Evolutionary conservation across 2,329 filamentous ascomycete genomes (phyloP).

Genomic region (Gremmenia infestans): DNA sequence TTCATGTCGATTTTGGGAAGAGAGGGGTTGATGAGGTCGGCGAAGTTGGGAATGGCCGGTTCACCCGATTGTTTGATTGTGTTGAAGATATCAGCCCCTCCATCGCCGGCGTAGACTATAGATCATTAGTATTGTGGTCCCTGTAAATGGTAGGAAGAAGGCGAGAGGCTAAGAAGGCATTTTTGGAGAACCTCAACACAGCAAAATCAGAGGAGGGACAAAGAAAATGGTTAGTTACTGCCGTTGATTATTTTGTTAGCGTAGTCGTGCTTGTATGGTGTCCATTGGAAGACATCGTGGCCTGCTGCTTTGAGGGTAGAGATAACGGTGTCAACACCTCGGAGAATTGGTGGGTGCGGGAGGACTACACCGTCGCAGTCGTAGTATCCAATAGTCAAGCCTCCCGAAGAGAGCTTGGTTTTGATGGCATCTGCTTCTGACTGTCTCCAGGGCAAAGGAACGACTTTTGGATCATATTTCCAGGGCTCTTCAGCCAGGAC

Average conservation of each 20-base stretch:
- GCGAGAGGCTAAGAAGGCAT: too few species aligned
- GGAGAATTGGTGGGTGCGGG: constrained; percentile 34
- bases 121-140: too few species aligned
- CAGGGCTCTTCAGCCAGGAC: constrained; percentile 32
- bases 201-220: too few species aligned
- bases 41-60: constrained; percentile 34
- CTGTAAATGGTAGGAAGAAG: too few species aligned
- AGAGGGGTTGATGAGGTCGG: constrained; percentile 17
- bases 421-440: constrained; percentile 28
- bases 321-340: constrained; percentile 30
- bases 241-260: constrained; percentile 23
- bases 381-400: constrained; percentile 34
- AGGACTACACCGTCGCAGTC: constrained; percentile 32
- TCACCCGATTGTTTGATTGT: constrained; percentile 29
- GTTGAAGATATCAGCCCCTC: constrained; percentile 20
- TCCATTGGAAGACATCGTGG: constrained; percentile 33
- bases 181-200: too few species aligned
- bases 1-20: constrained; percentile 22
- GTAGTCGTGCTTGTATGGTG: constrained; percentile 31
- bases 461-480: constrained; percentile 34
- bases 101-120: constrained; percentile 26
- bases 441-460: constrained; percentile 35
- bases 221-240: too few species aligned
- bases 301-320: constrained; percentile 31
- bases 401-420: constrained; percentile 32